Conservation (phyloP, 1,284 basidiomycete species). For the Mycena citricolor region DNA sequence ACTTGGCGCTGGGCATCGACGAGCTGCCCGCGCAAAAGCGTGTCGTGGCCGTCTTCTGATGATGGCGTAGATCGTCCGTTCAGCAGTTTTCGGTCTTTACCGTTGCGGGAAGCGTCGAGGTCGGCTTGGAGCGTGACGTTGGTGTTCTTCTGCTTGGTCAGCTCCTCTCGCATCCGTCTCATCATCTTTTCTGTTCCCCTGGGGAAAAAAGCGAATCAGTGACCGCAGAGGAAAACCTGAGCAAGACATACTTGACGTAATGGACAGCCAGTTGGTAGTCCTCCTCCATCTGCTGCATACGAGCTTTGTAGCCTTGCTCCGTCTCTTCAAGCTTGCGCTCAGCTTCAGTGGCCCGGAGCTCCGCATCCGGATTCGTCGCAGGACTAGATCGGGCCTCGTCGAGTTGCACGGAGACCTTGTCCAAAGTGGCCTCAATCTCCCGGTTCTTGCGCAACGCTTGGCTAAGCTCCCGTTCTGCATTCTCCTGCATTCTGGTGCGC, state of each 20-base stretch:
- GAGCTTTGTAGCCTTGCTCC: slow-evolving; percentile 73
- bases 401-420: slow-evolving; percentile 62
- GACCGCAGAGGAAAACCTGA: slow-evolving; percentile 13
- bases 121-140: slow-evolving; percentile 81
- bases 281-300: slow-evolving; percentile 85
- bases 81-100: slow-evolving; percentile 55
- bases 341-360: slow-evolving; percentile 61
- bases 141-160: slow-evolving; percentile 82
- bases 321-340: slow-evolving; percentile 80
- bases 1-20: slow-evolving; percentile 71
- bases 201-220: slow-evolving; percentile 29
- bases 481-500: slow-evolving; percentile 69
- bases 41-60: slow-evolving; percentile 66
- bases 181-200: slow-evolving; percentile 99
- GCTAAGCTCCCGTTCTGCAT: slow-evolving; percentile 69
- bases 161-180: slow-evolving; percentile 93
- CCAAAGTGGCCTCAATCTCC: slow-evolving; percentile 72
- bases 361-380: slow-evolving; percentile 41
- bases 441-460: slow-evolving; percentile 63
- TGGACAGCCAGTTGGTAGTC: slow-evolving; percentile 94
- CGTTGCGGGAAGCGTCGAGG: slow-evolving; percentile 67
- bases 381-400: slow-evolving; percentile 58
- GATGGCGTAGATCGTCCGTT: slow-evolving; percentile 83
- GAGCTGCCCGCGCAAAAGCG: slow-evolving; percentile 61
- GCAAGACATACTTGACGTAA: slow-evolving; percentile 79